Conservation (phyloP, 2,329 filamentous ascomycete species). For the Torrubiella hemipterigena region DNA sequence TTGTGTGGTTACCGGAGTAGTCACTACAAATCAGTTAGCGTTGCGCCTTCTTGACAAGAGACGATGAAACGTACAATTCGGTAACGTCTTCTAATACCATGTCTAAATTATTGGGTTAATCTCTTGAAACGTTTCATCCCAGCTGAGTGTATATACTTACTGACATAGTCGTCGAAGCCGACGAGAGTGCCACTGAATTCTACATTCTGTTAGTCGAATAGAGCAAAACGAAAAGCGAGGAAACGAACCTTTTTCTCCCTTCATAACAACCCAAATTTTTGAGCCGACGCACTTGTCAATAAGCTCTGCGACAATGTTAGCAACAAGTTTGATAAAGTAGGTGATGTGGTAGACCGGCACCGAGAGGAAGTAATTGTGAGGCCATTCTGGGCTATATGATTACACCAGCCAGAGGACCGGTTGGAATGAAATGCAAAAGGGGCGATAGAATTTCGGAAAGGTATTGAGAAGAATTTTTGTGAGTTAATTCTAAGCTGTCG, state of each 20-base stretch:
- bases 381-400: no score
- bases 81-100: constrained; percentile 98
- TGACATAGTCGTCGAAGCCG: constrained; percentile 99
- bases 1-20: constrained; percentile 76
- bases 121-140: background rate
- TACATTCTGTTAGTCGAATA: constrained; percentile 24
- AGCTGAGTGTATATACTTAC: constrained; percentile 46
- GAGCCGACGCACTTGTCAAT: constrained; percentile 99
- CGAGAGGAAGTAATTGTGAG: constrained; percentile 61
- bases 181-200: constrained; percentile 92
- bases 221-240: constrained; percentile 1
- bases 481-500: no score
- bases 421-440: no score
- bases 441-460: no score
- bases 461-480: no score
- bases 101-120: constrained; percentile 46
- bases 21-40: constrained; percentile 48
- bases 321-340: constrained; percentile 1
- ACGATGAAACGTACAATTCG: constrained; percentile 54
- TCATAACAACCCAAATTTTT: constrained; percentile 98
- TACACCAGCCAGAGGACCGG: no score
- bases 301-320: constrained; percentile 52
- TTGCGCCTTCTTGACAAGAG: background rate
- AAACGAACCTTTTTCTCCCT: constrained; percentile 79
- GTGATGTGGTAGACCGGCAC: constrained; percentile 24